Conservation (phyloP, 2,329 filamentous ascomycete species). For the Nemania bipapillata region DNA sequence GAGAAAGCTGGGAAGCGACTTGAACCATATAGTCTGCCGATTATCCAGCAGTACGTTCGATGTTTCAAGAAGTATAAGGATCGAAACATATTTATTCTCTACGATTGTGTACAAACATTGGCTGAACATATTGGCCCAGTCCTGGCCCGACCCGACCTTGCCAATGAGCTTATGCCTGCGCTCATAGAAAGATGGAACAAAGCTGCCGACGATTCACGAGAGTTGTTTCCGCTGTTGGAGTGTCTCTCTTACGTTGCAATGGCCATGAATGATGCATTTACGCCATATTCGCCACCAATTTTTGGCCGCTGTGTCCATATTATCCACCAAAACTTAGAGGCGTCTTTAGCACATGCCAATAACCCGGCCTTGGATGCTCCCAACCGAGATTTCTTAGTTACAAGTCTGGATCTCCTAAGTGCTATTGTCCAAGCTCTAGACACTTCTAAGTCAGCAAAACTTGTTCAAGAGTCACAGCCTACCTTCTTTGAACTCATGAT, state of each 20-base stretch:
- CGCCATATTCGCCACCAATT: conserved; percentile 85
- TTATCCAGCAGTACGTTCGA: conserved; percentile 88
- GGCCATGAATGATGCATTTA: conserved; percentile 82
- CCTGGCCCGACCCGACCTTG: conserved; percentile 82
- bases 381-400: conserved; percentile 97
- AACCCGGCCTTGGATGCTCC: conserved; percentile 78
- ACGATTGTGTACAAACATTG: conserved; percentile 97
- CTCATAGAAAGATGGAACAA: conserved; percentile 88
- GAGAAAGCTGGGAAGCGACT: conserved; percentile 87
- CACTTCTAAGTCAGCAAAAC: conserved; percentile 74
- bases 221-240: conserved; percentile 94
- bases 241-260: conserved; percentile 94
- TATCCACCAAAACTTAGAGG: conserved; percentile 89
- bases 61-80: conserved; percentile 98
- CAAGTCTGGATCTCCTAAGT: conserved; percentile 90
- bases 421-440: conserved; percentile 92
- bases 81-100: conserved; percentile 97
- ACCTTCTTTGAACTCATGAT: conserved; percentile 89
- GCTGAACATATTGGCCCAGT: conserved; percentile 88
- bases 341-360: conserved; percentile 74
- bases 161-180: conserved; percentile 89
- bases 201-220: conserved; percentile 86
- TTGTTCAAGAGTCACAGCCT: conserved; percentile 80
- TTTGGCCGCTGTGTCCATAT: conserved; percentile 90
- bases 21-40: conserved; percentile 86